These are phyloP conservation scores for Venturia effusa DNA, from an alignment of 2,329 filamentous ascomycete genomes.

Conservation along the genomic window DNA sequence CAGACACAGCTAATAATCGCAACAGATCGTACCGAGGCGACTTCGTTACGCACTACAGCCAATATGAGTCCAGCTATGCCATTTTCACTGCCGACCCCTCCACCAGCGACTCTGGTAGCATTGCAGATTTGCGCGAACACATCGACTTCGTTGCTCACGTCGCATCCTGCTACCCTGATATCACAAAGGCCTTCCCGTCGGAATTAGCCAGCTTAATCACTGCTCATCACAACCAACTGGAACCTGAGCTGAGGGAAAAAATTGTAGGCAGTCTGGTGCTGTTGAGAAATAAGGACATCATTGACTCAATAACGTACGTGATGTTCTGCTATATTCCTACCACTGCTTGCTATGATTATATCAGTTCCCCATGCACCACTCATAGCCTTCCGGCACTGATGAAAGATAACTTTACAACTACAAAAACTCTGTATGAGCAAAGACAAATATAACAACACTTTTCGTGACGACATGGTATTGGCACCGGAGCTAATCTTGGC, in stretches of 20 bases:
- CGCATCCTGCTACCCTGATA: conserved; percentile 80
- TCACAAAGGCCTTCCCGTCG: conserved; percentile 65
- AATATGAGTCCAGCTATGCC: conserved; percentile 84
- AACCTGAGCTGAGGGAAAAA: conserved; percentile 83
- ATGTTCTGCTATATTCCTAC: neutral
- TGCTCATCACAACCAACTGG: conserved; percentile 70
- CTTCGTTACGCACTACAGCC: conserved; percentile 76
- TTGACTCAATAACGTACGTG: conserved; percentile 52
- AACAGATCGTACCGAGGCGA: conserved; percentile 76
- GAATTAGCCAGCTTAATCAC: conserved; percentile 74
- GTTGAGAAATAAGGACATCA: conserved; percentile 79
- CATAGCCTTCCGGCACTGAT: conserved; percentile 3
- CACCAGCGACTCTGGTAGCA: conserved; percentile 63
- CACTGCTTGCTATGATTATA: conserved; percentile 4
- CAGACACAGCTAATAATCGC: neutral
- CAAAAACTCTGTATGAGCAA: conserved; percentile 8
- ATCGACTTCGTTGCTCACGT: conserved; percentile 92
- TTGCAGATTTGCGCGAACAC: conserved; percentile 78
- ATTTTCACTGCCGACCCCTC: conserved; percentile 81
- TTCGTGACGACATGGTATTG: neutral
- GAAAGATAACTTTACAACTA: conserved; percentile 4
- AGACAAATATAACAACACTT: neutral
- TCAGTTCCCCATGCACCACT: conserved; percentile 6
- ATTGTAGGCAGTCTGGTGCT: conserved; percentile 83
- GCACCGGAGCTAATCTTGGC: neutral